phyloP scores from a whole-genome alignment of 306 rosid genomes.

The Oxytropis ochrocephala region DNA sequence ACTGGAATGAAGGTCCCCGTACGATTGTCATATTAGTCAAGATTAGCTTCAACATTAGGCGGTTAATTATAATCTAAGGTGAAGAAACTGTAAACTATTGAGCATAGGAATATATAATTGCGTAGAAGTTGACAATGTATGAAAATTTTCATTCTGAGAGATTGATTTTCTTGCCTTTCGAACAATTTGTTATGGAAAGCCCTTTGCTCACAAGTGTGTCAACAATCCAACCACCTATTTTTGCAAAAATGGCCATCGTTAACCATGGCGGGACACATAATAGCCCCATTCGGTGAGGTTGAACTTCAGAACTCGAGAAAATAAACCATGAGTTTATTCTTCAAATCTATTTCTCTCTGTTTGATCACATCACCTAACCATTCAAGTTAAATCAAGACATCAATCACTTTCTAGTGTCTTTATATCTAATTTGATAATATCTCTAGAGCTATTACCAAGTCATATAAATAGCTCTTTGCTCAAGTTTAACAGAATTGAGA shows the following conservation, averaged over 20 bases:
- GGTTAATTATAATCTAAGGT: too few species aligned
- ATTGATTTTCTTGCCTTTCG: too few species aligned
- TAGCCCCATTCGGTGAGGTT: constrained; percentile 97
- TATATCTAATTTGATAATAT: neutral
- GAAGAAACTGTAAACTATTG: too few species aligned
- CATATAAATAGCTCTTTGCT: neutral
- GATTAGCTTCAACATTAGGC: too few species aligned
- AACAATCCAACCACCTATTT: constrained; percentile 97
- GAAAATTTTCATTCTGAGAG: too few species aligned
- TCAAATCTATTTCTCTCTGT: too few species aligned
- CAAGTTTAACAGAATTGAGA: too few species aligned
- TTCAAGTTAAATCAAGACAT: neutral
- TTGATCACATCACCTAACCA: neutral
- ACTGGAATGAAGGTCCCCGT: too few species aligned
- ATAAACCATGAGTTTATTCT: neutral
- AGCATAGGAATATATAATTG: too few species aligned
- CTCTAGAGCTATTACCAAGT: neutral
- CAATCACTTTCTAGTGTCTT: neutral
- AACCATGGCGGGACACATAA: constrained; percentile 91
- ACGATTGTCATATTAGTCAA: too few species aligned
- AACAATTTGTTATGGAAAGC: constrained; percentile 69
- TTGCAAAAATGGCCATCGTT: constrained; percentile 95
- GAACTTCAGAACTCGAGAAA: constrained; percentile 85
- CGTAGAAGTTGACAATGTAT: too few species aligned
- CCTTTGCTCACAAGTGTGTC: constrained; percentile 91